phyloP scores from a whole-genome alignment of 345 rosid genomes.

The Garcia nutans region DNA sequence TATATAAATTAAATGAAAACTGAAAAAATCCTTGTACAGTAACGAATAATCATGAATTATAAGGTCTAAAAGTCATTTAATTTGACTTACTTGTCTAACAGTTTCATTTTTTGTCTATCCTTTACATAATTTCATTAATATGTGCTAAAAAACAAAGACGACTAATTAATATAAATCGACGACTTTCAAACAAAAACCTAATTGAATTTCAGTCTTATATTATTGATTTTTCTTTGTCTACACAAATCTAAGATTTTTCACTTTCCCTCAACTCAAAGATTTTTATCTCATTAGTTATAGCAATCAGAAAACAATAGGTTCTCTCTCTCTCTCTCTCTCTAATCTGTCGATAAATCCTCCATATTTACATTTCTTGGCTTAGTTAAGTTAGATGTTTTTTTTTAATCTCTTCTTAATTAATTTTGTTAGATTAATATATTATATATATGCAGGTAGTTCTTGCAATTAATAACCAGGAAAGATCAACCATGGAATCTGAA shows the following conservation, averaged over 20 bases:
- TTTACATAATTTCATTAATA: background rate
- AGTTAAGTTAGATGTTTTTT: background rate
- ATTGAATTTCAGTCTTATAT: background rate
- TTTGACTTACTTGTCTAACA: constrained; percentile 5
- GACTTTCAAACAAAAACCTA: background rate
- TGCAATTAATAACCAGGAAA: constrained; percentile 1
- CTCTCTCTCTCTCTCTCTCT: no score
- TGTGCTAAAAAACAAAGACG: background rate
- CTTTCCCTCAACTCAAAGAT: background rate
- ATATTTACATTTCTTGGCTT: no score
- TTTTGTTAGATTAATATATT: background rate
- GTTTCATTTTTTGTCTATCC: background rate
- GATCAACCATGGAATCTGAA: constrained; percentile 18
- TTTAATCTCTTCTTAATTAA: background rate
- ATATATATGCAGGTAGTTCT: constrained; percentile 14
- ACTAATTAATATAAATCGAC: background rate
- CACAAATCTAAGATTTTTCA: background rate
- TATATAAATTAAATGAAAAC: background rate
- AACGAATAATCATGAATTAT: background rate
- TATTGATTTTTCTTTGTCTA: background rate
- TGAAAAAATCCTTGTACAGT: background rate
- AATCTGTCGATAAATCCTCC: background rate
- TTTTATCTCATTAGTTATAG: no score
- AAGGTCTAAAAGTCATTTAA: constrained; percentile 13
- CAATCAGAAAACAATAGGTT: no score